Percentiles rank a stretch among this genome's conserved stretches.
Conservation (phyloP, 345 rosid species). For the Theobroma cacao region DNA sequence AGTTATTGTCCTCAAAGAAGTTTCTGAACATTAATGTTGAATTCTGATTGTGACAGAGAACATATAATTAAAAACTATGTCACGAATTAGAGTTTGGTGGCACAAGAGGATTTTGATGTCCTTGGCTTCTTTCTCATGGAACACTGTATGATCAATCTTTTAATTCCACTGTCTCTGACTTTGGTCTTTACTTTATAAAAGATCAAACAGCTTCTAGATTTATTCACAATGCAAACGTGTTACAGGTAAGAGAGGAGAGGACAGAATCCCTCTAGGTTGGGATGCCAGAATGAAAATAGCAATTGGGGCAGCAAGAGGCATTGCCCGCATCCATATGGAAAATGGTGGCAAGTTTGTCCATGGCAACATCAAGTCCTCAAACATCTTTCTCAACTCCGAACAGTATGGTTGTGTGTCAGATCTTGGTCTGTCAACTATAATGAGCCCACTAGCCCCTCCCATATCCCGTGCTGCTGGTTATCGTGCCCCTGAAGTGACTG, state of each 20-base stretch:
- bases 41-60: background rate
- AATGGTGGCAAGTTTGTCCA: constrained; percentile 76
- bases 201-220: background rate
- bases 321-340: constrained; percentile 64
- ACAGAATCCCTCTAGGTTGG: constrained; percentile 71
- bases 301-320: constrained; percentile 87
- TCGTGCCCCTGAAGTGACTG: constrained; percentile 90
- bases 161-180: background rate
- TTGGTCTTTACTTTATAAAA: background rate
- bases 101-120: background rate
- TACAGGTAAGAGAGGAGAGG: constrained; percentile 71
- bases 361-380: constrained; percentile 91
- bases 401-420: constrained; percentile 77
- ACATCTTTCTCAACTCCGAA: constrained; percentile 73
- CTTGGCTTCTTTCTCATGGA: background rate
- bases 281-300: constrained; percentile 76
- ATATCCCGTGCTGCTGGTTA: constrained; percentile 91
- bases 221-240: background rate
- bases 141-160: background rate
- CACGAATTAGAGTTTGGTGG: background rate
- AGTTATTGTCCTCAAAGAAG: background rate
- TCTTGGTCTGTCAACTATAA: constrained; percentile 75
- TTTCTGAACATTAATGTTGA: background rate
- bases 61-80: background rate
- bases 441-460: constrained; percentile 69